phyloP scores from a whole-genome alignment of 2,329 filamentous ascomycete species.

The Aureobasidium sp. region DNA sequence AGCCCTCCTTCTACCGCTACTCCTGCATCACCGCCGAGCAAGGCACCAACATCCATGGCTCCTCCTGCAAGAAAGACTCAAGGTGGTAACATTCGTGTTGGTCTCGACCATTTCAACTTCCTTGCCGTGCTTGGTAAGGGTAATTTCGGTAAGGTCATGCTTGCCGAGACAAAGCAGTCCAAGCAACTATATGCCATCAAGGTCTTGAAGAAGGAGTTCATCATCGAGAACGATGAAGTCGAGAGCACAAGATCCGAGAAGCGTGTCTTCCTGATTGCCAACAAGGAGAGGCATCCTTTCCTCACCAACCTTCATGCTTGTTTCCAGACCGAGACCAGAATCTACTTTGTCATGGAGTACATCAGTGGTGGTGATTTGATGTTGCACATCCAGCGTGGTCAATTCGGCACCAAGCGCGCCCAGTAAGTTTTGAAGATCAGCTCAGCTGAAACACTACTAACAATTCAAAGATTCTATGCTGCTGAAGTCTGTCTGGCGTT shows the following conservation, averaged over 20 bases:
- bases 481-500: constrained; percentile 93
- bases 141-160: constrained; percentile 99
- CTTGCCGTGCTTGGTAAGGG: constrained; percentile 95
- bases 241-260: constrained; percentile 98
- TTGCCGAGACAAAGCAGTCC: constrained; percentile 90
- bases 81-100: constrained; percentile 78
- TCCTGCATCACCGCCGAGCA: constrained; percentile 26
- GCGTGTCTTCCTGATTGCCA: constrained; percentile 91
- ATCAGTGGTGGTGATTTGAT: constrained; percentile 97
- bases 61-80: constrained; percentile 58
- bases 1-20: constrained; percentile 32
- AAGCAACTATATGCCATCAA: constrained; percentile 97
- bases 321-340: constrained; percentile 96
- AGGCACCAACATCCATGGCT: constrained; percentile 38
- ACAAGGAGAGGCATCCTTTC: constrained; percentile 95
- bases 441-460: constrained; percentile 14
- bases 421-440: constrained; percentile 57
- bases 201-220: constrained; percentile 99
- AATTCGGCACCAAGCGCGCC: constrained; percentile 90
- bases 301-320: constrained; percentile 90
- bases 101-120: constrained; percentile 98
- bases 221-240: constrained; percentile 98
- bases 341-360: constrained; percentile 99
- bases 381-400: constrained; percentile 95
- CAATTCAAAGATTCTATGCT: constrained; percentile 69